Base-by-base conservation (phyloP, 2,329 filamentous ascomycete genomes). In the Fusarium nodosum region DNA sequence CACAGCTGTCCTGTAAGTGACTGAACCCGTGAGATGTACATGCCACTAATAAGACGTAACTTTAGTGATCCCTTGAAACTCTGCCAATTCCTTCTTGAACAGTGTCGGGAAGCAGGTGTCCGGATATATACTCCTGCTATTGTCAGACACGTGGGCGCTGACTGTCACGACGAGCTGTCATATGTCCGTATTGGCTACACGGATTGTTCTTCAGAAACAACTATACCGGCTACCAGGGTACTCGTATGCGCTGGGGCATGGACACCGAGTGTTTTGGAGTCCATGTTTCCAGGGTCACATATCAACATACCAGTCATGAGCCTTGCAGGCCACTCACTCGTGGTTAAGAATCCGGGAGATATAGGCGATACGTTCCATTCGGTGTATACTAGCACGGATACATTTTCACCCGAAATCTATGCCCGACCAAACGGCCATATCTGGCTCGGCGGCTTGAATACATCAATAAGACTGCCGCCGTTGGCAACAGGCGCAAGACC, bases 391-490 rank as follows among this genome's bases (percentile, higher is more conserved):
- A 87, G 86, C 5, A 84, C 88, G 59, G 79, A 79, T 4, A 84
- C 83, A 0, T 93, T 90, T 77, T 88, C 87, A 4, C 91, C 91
- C 0, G 92, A 94, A 77, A 82, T 92, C 13, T 93, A 93, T 77
- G 88, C 88, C 2, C 83, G 92, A 13, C 74, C 86, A 6, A 88
- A 87, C 11, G 90, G 88, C 1, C 86, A 93, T 58, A 86, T 95
- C 22, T 95, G 93, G 77, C 80, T 95, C 34, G 90, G 90, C 0
- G 92, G 92, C 0, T 76, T 94, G 38, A 94, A 95, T 75, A 87
- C 85, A 36, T 80, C 85, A 0, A 76, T 91, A 7, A 84, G 87
- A 1, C 79, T 95, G 12, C 92, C 92, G 0, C 78, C 82, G 1
- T 56, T 76, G 15, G 71, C 72, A 7, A 73, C 74, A 3, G 69